Evolutionary conservation across 805 yeast species (phyloP).

Genomic region (Jamesozyma gamospora): DNA sequence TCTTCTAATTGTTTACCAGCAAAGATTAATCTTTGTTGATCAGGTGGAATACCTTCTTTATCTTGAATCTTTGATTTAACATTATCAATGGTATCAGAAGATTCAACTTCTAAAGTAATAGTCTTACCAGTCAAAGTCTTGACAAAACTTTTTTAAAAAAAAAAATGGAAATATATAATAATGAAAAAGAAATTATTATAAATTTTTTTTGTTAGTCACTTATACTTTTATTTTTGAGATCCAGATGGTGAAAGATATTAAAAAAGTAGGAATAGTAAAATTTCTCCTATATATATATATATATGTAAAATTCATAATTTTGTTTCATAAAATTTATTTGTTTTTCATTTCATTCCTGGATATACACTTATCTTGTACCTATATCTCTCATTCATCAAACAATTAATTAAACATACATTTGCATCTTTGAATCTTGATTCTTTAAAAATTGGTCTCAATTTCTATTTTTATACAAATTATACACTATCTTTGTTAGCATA

Average conservation of each 20-base stretch:
- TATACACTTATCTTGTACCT: too few species aligned
- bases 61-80: conserved; percentile 84
- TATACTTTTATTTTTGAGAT: too few species aligned
- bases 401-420: conserved; percentile 32
- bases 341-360: neutral
- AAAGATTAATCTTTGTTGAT: conserved; percentile 58
- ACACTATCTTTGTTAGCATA: too few species aligned
- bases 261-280: too few species aligned
- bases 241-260: too few species aligned
- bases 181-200: conserved; percentile 4
- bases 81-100: conserved; percentile 94
- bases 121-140: conserved; percentile 97
- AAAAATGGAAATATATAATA: neutral
- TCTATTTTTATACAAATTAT: too few species aligned
- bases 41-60: conserved; percentile 64
- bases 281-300: too few species aligned
- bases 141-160: conserved; percentile 51
- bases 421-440: conserved; percentile 34
- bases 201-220: too few species aligned
- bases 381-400: neutral
- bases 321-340: too few species aligned
- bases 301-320: too few species aligned
- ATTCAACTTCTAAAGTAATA: conserved; percentile 95
- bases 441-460: conserved; percentile 3
- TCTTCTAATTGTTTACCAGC: conserved; percentile 67